Evolutionary conservation across 208 protist genomes (phyloP).

Genomic region (Naegleria gruberi): DNA sequence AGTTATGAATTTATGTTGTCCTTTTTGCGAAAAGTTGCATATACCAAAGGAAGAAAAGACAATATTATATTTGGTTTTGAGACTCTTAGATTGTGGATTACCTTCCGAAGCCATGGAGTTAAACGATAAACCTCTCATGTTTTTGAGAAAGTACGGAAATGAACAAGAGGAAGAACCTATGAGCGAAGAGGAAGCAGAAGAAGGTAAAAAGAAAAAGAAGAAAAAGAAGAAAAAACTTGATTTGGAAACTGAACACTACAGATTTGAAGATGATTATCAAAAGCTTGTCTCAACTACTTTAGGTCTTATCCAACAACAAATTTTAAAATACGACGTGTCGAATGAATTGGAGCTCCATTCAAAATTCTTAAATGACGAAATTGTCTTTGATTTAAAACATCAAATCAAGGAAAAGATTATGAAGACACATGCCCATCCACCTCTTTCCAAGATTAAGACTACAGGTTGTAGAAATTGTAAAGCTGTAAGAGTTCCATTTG

Average conservation of each 20-base stretch:
- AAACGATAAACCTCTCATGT: not conserved
- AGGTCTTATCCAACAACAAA: not conserved
- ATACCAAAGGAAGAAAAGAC: slow-evolving; percentile 21
- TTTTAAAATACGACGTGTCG: not conserved
- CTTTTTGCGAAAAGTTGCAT: slow-evolving; percentile 57
- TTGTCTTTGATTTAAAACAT: not conserved
- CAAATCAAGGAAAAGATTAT: not conserved
- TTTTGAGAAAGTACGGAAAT: not conserved
- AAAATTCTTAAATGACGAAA: not conserved
- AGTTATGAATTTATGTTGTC: slow-evolving; percentile 59
- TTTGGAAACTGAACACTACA: not conserved
- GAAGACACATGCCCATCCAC: not conserved
- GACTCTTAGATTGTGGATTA: slow-evolving; percentile 29
- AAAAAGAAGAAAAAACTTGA: slow-evolving; percentile 19
- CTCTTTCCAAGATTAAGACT: not conserved
- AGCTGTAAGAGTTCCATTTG: not conserved
- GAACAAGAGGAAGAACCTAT: not conserved
- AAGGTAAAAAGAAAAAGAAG: not conserved
- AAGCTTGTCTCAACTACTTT: not conserved
- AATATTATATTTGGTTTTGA: slow-evolving; percentile 5
- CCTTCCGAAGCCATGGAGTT: slow-evolving; percentile 23
- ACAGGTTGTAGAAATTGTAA: not conserved
- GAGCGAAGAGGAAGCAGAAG: not conserved
- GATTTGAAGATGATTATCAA: not conserved
- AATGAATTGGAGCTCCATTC: not conserved